Evolutionary conservation across 2,329 filamentous ascomycete genomes (phyloP).

Genomic region (Berkeleyomyces basicola): DNA sequence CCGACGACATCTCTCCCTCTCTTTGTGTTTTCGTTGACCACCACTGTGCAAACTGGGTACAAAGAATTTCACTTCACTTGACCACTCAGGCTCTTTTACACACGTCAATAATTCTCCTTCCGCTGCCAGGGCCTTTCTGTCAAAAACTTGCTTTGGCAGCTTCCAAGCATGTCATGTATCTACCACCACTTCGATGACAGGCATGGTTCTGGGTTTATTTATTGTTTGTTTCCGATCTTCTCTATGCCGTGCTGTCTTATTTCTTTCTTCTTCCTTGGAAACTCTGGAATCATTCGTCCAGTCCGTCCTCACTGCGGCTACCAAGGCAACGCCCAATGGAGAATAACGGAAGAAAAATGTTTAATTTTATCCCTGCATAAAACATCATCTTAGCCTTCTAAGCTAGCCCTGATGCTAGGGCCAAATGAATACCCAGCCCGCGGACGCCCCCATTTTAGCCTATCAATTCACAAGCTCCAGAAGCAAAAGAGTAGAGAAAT

Average conservation of each 20-base stretch:
- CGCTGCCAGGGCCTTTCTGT: too few species aligned
- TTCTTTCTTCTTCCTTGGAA: background rate
- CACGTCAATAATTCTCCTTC: too few species aligned
- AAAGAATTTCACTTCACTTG: too few species aligned
- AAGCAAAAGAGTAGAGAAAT: background rate
- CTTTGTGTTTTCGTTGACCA: too few species aligned
- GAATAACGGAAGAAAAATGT: background rate
- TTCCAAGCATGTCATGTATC: too few species aligned
- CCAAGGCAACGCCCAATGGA: background rate
- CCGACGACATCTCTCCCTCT: too few species aligned
- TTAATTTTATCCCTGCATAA: constrained; percentile 2
- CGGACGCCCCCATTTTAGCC: background rate
- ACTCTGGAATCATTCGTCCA: background rate
- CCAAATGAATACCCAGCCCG: background rate
- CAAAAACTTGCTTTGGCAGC: too few species aligned
- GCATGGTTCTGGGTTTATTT: too few species aligned
- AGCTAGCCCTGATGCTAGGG: background rate
- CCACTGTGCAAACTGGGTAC: too few species aligned
- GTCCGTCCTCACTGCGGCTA: background rate
- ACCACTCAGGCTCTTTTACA: too few species aligned
- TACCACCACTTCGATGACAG: too few species aligned
- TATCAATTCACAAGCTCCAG: background rate
- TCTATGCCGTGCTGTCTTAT: background rate
- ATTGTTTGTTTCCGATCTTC: background rate
- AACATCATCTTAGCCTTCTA: background rate